Conservation (phyloP, 2,329 filamentous ascomycete species). For the Neofusicoccum cordaticola region DNA sequence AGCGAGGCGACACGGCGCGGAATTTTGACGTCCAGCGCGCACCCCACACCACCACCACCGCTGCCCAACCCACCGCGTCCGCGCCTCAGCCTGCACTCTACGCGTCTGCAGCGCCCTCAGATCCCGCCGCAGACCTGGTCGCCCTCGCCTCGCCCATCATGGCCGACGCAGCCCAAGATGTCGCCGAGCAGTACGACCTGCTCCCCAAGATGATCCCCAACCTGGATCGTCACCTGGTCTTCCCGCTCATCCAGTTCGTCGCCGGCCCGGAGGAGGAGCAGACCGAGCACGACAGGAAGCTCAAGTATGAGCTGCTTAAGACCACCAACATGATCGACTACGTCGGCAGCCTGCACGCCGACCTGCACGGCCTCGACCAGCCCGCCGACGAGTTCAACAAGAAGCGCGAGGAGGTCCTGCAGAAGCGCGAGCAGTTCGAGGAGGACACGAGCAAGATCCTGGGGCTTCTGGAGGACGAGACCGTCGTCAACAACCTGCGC, state of each 20-base stretch:
- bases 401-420: slow-evolving; percentile 85
- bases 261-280: slow-evolving; percentile 76
- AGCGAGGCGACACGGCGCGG: slow-evolving; percentile 18
- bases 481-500: slow-evolving; percentile 84
- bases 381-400: slow-evolving; percentile 81
- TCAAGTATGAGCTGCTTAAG: slow-evolving; percentile 92
- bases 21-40: slow-evolving; percentile 15
- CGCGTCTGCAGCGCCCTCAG: slow-evolving; percentile 13
- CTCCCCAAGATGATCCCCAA: slow-evolving; percentile 86
- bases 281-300: slow-evolving; percentile 70
- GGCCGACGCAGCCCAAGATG: slow-evolving; percentile 43
- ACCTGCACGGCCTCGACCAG: slow-evolving; percentile 76
- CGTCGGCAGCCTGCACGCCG: slow-evolving; percentile 85
- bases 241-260: slow-evolving; percentile 91
- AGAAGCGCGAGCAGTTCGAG: slow-evolving; percentile 77
- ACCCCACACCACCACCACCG: slow-evolving; percentile 15
- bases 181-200: slow-evolving; percentile 72
- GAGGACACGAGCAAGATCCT: slow-evolving; percentile 86
- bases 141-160: slow-evolving; percentile 27
- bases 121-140: background rate
- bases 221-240: slow-evolving; percentile 94
- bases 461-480: slow-evolving; percentile 80
- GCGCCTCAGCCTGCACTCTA: background rate
- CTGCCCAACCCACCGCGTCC: slow-evolving; percentile 20
- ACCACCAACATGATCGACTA: slow-evolving; percentile 99